These are phyloP conservation scores for Senecio squalidus DNA, from an alignment of 140 eudicot genomes.

Conservation along the genomic window DNA sequence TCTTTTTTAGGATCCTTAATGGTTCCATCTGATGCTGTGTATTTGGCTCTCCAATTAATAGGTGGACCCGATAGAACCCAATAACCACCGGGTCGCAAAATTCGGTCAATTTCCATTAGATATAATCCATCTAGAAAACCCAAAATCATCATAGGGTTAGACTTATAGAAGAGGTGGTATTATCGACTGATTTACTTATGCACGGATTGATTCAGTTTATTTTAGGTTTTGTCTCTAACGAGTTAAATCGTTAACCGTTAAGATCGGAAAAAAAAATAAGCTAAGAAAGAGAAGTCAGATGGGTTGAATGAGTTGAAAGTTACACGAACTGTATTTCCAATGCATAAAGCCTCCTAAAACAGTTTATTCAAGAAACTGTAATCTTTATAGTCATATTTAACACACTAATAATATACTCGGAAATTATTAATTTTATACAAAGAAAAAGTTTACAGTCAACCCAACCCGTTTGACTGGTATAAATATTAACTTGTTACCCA, in stretches of 20 bases:
- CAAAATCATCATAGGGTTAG: slow-evolving; percentile 5
- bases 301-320: not conserved
- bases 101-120: slow-evolving; percentile 43
- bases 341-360: not conserved
- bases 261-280: not conserved
- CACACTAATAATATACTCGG: not conserved
- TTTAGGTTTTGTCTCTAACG: too few relatives aligned
- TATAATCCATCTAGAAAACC: slow-evolving; percentile 48
- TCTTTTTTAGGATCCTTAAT: slow-evolving; percentile 36
- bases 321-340: not conserved
- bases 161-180: not conserved
- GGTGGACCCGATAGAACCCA: slow-evolving; percentile 60
- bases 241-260: too few relatives aligned
- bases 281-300: not conserved
- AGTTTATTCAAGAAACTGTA: not conserved
- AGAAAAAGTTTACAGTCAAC: not conserved
- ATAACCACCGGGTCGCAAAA: slow-evolving; percentile 54
- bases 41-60: slow-evolving; percentile 32
- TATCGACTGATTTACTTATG: not conserved
- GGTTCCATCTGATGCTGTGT: slow-evolving; percentile 36
- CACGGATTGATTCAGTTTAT: too few relatives aligned
- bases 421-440: not conserved
- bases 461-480: not conserved
- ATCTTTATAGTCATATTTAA: not conserved
- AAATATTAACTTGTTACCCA: not conserved